A percentile compares a stretch with the other conserved stretches of the same genome.
Evolutionary conservation across 2,329 filamentous ascomycete genomes (phyloP).

Genomic region (Sclerotinia sclerotiorum): DNA sequence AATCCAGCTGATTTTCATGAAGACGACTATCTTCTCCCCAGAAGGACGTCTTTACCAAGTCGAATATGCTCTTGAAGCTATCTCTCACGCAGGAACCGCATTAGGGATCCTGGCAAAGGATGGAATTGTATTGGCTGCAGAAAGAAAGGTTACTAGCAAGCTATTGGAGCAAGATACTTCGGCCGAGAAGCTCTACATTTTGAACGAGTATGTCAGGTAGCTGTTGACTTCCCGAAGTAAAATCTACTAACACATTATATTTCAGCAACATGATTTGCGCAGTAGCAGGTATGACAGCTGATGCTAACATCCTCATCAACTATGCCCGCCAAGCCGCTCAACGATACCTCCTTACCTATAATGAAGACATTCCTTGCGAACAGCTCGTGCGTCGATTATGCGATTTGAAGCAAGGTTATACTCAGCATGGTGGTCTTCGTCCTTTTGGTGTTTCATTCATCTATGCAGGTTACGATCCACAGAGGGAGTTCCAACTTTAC

Average conservation of each 20-base stretch:
- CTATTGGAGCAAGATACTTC: constrained; percentile 98
- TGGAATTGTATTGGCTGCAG: constrained; percentile 95
- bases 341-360: constrained; percentile 97
- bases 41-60: constrained; percentile 98
- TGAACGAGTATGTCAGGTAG: constrained; percentile 76
- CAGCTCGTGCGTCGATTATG: constrained; percentile 95
- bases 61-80: constrained; percentile 98
- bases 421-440: constrained; percentile 95
- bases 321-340: constrained; percentile 96
- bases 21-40: constrained; percentile 99
- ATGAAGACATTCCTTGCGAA: constrained; percentile 99
- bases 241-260: constrained; percentile 20
- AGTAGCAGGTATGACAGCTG: constrained; percentile 97
- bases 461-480: constrained; percentile 96
- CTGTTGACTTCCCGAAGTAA: constrained; percentile 2
- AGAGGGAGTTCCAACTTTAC: constrained; percentile 97
- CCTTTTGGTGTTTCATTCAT: constrained; percentile 99
- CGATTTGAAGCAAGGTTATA: constrained; percentile 98
- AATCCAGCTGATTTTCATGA: constrained; percentile 31
- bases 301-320: constrained; percentile 99
- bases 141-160: constrained; percentile 99
- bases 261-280: constrained; percentile 98
- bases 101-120: constrained; percentile 96
- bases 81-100: constrained; percentile 95
- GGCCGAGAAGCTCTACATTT: constrained; percentile 98